Base-by-base conservation (phyloP, 2,329 filamentous ascomycete genomes). In the Talaromyces atroroseus region DNA sequence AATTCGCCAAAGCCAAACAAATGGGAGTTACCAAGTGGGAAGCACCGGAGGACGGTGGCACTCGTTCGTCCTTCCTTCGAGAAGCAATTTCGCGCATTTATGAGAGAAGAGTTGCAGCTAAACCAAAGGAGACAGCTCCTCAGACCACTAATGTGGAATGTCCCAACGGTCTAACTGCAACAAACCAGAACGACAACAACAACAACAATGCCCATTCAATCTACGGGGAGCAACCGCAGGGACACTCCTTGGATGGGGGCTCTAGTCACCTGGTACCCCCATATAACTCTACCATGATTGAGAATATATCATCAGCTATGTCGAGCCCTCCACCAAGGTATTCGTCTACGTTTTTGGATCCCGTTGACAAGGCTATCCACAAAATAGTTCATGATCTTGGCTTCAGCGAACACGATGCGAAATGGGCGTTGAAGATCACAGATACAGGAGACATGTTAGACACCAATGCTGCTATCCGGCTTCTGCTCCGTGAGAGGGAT, bases 61-160 rank as follows among this genome's bases (percentile, higher is more conserved):
- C 76, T 52, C 79, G 82, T 18, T 73, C 75, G 12, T 78, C 75
- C 2, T 87, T 87, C 67, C 73, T 87, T 56, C 82, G 82, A 57
- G 81, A 85, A 64, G 82, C 83, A 1, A 76, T 85, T 32, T 77
- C 80, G 1, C 79, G 81, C 21, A 76, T 83, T 20, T 86, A 86
- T 66, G 80, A 83, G 64, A 78, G 72, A 40, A 66, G 67, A 51
- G 65, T 65, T 20, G 59, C 54, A 14, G 50, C 45, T 20, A 46
- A 57, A 18, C 45, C 44, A 2, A 42, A 23, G 21, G 24, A 36
- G n/a, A 21, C 45, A 2, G 10, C 38, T 29, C 51, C 26, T 18
- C 60, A 40, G 56, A 11, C 20, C 16, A 57, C 42, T 21, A 56
- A 47, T 55, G 20, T 44, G 59, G 26, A 58, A 55, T 47, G 63